Base-by-base conservation (phyloP, 306 rosid species). In the Crotalaria pallida region DNA sequence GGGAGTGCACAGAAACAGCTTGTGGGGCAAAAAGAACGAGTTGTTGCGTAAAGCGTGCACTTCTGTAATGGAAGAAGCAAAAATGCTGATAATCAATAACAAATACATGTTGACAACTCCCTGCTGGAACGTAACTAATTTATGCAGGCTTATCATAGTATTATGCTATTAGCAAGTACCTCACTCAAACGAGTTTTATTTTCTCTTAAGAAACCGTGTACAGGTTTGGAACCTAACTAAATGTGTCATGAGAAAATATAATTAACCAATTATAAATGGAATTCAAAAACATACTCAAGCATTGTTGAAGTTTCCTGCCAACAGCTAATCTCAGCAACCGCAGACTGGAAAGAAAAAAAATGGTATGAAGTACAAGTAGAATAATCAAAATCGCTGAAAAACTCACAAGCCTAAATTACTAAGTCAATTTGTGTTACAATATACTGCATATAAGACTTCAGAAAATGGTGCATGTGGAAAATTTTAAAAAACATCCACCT, bases 1-100 rank as follows among this genome's bases (percentile, higher is more conserved):
- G 83, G 33, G 86, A 82, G 81, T 87, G 98, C 72, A 94, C 96
- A 44, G 98, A 88, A 69, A 90, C 98, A 73, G 98, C 98, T 87
- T 85, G 93, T 2, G 98, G 97, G 43, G 98, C 97, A 85, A 94
- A 94, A 81, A 94, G 84, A 78, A 88, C 98, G 78, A 94, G 97
- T 77, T 94, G 98, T 74, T 94, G 98, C 21, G 96, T 94, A 79
- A 94, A 94, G 79, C 98, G 92, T 11, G 88, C 98, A 67, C 89
- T 94, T 90, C 98, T 94, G 82, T 69, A 64, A 77, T 45, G 36
- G 33, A 77, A 70, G 53, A 77, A 59, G 55, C 16, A 67, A 63
- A 64, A 69, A 3, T 3, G 31, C 17, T 3, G 16, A 72, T 49
- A 62, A 75, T 60, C 29, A 38, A 17, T 61, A 36, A 67, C 31